Base-by-base conservation (phyloP, 176 grass and related monocot species). In the Aegilops longissima region DNA sequence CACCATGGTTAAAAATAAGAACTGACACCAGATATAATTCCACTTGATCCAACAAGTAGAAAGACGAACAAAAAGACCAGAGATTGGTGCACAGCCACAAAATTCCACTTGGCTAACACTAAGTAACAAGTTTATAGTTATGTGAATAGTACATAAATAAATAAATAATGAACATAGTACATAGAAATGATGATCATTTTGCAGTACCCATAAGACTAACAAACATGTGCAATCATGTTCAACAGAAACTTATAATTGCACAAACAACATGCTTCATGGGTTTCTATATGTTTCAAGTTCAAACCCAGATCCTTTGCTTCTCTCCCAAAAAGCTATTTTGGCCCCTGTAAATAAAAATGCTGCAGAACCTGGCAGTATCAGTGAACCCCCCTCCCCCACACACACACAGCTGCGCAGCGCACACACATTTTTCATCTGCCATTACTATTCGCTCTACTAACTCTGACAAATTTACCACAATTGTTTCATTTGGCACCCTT, bases 51-150 rank as follows among this genome's bases (percentile, higher is more conserved):
- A 75, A 45, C 34, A 66, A 77, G 34, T 16, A 47, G 62, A 40
- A 36, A 72, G 30, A 67, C 13, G 14, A 30, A 11, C 6, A 33
- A 75, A 47, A 20, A 25, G 9, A 38, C 23, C 11, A 77, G 12
- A 75, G 27, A 67, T 85, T 58, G 31, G 61, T 35, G 61, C 73
- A 56, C 36, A 65, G 31, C 11, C 25, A 31, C 4, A 76, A 34
- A 25, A 8, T 21, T 52, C 61, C 34, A 45, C 39, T 77, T 12
- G 21, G 2, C 23, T 77, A 25, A 85, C 27, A 58, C 65, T 65
- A 63, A 74, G n/a, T 18, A 84, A 66, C 39, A 66, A 16, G 18
- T 84, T 84, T 35, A 77, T 61, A 65, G 16, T 62, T 16, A 65
- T 62, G 34, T 13, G 3, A 18, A 54, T 17, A 54, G 16, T 54